Evolutionary conservation across 495 filamentous ascomycete genomes (phyloP).

Genomic region (Aeminium ludgeri): DNA sequence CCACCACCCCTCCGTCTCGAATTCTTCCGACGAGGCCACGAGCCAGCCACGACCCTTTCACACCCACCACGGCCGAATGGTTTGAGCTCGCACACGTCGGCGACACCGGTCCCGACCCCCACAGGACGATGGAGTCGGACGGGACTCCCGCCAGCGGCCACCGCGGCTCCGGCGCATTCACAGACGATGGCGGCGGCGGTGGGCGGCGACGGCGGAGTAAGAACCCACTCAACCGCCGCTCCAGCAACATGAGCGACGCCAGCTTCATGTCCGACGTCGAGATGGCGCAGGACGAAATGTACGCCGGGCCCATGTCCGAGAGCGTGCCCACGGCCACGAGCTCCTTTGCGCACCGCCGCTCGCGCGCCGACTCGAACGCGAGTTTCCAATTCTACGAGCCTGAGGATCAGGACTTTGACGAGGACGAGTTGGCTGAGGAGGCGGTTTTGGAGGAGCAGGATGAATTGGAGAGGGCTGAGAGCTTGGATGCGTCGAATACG

Average conservation of each 20-base stretch:
- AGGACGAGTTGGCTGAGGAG: constrained; percentile 33
- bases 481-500: constrained; percentile 6
- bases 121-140: too few species aligned
- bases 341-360: constrained; percentile 65
- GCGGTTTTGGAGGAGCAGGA: constrained; percentile 39
- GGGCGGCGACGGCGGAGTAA: not conserved
- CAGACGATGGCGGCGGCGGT: constrained; percentile 4
- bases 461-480: constrained; percentile 21
- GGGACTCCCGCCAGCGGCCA: not conserved
- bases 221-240: constrained; percentile 5
- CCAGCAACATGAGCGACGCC: constrained; percentile 6
- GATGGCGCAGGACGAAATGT: constrained; percentile 97
- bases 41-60: too few species aligned
- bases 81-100: too few species aligned
- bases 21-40: too few species aligned
- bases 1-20: too few species aligned
- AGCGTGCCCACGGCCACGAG: constrained; percentile 81
- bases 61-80: too few species aligned
- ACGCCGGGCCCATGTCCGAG: constrained; percentile 84
- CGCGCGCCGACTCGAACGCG: constrained; percentile 61
- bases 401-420: constrained; percentile 32
- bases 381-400: constrained; percentile 77
- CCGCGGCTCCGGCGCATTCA: not conserved
- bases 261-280: constrained; percentile 81
- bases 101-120: too few species aligned